Conservation (phyloP, 164 flowering plant species). For the Tetrastigma voinierianum region DNA sequence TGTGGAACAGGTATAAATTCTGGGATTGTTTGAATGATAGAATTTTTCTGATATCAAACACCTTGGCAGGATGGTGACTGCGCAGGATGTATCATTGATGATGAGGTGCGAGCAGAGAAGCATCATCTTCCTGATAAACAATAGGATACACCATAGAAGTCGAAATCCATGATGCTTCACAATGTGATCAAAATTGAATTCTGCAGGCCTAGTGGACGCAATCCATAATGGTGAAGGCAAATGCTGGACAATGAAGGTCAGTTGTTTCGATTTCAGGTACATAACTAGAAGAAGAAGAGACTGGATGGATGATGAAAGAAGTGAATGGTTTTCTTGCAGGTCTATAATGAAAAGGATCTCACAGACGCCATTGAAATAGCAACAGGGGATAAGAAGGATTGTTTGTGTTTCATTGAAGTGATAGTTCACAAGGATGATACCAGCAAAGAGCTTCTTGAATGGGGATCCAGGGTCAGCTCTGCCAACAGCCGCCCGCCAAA, state of each 20-base stretch:
- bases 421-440: slow-evolving; percentile 44
- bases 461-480: slow-evolving; percentile 43
- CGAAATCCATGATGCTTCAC: slow-evolving; percentile 51
- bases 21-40: too few relatives aligned
- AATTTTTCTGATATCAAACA: background rate
- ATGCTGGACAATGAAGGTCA: slow-evolving; percentile 45
- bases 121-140: slow-evolving; percentile 45
- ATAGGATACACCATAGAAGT: slow-evolving; percentile 52
- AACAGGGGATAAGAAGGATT: slow-evolving; percentile 34
- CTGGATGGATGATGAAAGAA: too few relatives aligned
- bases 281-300: too few relatives aligned
- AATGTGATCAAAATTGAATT: slow-evolving; percentile 59
- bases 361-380: slow-evolving; percentile 34
- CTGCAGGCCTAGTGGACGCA: slow-evolving; percentile 45
- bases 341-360: slow-evolving; percentile 28
- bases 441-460: slow-evolving; percentile 43
- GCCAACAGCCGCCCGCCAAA: slow-evolving; percentile 45
- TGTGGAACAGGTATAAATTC: too few relatives aligned
- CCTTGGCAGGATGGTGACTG: slow-evolving; percentile 29
- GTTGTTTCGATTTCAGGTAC: background rate
- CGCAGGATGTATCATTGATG: slow-evolving; percentile 46
- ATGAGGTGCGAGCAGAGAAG: slow-evolving; percentile 30
- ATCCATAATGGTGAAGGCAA: slow-evolving; percentile 49
- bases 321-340: slow-evolving; percentile 12
- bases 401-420: slow-evolving; percentile 40